Conservation (phyloP, 2,329 filamentous ascomycete species). For the Aspergillus alliaceus region DNA sequence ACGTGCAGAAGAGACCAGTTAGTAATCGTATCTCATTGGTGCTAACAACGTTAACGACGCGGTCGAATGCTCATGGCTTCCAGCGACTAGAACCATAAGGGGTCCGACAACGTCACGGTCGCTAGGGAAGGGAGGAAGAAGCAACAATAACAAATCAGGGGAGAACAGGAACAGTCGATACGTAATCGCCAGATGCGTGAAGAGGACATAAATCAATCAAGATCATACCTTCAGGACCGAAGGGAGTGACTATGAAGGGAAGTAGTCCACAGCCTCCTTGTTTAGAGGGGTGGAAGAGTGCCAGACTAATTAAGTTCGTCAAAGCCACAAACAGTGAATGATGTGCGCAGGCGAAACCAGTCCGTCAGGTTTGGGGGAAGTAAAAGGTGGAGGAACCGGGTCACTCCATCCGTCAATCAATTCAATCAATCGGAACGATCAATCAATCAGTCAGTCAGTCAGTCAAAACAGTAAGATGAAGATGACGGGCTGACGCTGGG, state of each 20-base stretch:
- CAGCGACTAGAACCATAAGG: background rate
- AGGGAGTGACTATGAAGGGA: conserved; percentile 32
- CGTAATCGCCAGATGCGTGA: background rate
- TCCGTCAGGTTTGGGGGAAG: conserved; percentile 17
- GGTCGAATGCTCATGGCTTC: background rate
- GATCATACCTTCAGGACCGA: conserved; percentile 32
- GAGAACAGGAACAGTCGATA: background rate
- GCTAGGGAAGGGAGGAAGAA: background rate
- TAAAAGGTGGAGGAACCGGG: background rate
- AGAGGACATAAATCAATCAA: conserved; percentile 2
- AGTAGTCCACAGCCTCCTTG: conserved; percentile 14
- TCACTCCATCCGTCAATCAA: conserved; percentile 4
- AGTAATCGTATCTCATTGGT: conserved; percentile 12
- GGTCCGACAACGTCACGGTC: background rate
- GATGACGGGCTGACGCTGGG: conserved; percentile 16
- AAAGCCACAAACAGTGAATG: conserved; percentile 11
- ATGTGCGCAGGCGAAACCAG: conserved; percentile 18
- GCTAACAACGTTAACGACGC: background rate
- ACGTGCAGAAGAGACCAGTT: conserved; percentile 10
- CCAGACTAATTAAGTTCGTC: conserved; percentile 18
- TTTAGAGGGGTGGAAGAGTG: conserved; percentile 12
- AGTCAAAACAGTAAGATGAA: background rate
- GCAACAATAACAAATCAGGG: background rate
- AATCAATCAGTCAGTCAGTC: background rate
- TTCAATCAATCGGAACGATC: conserved; percentile 15